Conservation (phyloP, 176 grass and related monocot genomes). For the Phyllostachys edulis region DNA sequence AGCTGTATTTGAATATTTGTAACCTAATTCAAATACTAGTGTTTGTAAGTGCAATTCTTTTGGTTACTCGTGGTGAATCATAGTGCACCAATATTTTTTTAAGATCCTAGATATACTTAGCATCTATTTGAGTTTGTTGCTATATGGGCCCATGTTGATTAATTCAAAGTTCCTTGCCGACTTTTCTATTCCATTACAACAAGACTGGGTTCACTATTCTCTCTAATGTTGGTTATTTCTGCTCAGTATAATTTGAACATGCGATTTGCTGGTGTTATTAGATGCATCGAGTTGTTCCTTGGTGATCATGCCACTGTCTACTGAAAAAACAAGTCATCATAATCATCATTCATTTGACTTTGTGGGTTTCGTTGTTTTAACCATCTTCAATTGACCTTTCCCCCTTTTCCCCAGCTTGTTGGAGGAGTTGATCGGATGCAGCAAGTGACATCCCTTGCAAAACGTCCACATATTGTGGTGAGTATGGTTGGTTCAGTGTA, state of each 20-base stretch:
- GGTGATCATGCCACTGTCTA: background rate
- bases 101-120: background rate
- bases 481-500: constrained; percentile 12
- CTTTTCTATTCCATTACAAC: background rate
- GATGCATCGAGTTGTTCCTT: background rate
- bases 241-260: background rate
- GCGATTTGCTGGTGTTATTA: background rate
- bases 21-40: background rate
- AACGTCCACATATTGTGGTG: constrained; percentile 88
- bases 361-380: background rate
- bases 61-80: background rate
- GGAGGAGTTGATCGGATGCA: constrained; percentile 84
- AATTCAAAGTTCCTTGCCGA: background rate
- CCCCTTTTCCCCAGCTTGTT: constrained; percentile 58
- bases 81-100: background rate
- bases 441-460: constrained; percentile 73
- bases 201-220: background rate
- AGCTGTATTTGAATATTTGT: background rate
- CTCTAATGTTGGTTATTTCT: background rate
- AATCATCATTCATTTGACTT: background rate
- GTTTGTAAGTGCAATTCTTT: background rate
- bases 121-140: background rate
- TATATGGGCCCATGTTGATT: background rate
- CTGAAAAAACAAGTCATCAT: background rate
- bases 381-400: constrained; percentile 8